A percentile compares a stretch with the other conserved stretches of the same genome.
phyloP scores from a whole-genome alignment of 371 early-diverging fungal genomes.

The Mucor velutinosus region DNA sequence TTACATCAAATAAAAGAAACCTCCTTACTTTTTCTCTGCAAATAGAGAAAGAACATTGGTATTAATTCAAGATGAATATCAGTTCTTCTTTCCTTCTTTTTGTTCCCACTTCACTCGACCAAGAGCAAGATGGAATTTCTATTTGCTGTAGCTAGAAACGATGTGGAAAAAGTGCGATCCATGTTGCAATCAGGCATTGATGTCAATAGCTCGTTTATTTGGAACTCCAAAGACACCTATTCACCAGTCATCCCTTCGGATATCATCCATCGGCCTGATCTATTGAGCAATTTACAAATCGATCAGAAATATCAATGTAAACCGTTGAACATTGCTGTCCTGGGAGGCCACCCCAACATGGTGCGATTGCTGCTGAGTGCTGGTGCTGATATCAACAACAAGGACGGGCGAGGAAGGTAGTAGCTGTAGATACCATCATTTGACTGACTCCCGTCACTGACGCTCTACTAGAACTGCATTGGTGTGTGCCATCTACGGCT shows the following conservation, averaged over 20 bases:
- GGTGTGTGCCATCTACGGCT: conserved; percentile 61
- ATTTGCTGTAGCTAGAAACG: conserved; percentile 52
- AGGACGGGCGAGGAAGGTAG: conserved; percentile 76
- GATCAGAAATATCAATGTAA: conserved; percentile 57
- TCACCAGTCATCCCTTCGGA: conserved; percentile 47
- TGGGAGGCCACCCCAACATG: conserved; percentile 68
- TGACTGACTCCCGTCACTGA: not conserved
- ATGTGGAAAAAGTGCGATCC: conserved; percentile 47
- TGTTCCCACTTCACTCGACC: not conserved
- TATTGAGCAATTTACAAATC: conserved; percentile 32
- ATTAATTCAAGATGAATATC: not conserved
- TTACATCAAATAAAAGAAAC: conserved; percentile 3
- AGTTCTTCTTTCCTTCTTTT: not conserved
- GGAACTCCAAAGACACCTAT: conserved; percentile 51
- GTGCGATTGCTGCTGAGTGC: conserved; percentile 58
- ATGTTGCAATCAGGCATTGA: conserved; percentile 52
- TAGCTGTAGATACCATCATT: conserved; percentile 16
- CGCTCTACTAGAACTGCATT: conserved; percentile 49
- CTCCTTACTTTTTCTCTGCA: not conserved
- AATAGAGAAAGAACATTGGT: not conserved
- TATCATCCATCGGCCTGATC: conserved; percentile 30
- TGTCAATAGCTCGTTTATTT: conserved; percentile 54
- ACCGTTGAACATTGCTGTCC: conserved; percentile 70
- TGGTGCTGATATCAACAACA: conserved; percentile 65
- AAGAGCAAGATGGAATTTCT: conserved; percentile 50